phyloP scores from a whole-genome alignment of 208 protist genomes.

The Trypanosoma congolense region DNA sequence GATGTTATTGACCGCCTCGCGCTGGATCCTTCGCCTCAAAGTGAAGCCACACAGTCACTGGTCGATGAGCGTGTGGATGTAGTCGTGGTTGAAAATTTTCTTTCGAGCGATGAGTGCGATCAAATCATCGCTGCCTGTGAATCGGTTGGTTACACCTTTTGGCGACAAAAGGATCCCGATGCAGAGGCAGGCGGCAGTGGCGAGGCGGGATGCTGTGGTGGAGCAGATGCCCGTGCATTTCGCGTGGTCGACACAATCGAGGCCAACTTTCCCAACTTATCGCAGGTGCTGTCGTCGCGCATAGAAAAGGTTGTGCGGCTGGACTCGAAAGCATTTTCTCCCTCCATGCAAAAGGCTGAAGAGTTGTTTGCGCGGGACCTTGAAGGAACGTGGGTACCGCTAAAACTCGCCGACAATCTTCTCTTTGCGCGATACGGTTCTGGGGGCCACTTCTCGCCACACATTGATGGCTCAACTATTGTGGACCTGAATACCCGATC shows the following conservation, averaged over 20 bases:
- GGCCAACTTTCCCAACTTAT: constrained; percentile 60
- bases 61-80: constrained; percentile 44
- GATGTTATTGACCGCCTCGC: constrained; percentile 49
- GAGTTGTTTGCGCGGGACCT: constrained; percentile 75
- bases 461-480: constrained; percentile 86
- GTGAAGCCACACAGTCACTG: constrained; percentile 10
- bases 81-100: constrained; percentile 72
- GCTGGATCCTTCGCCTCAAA: constrained; percentile 24
- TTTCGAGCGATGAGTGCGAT: constrained; percentile 72
- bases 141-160: constrained; percentile 76
- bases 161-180: constrained; percentile 48
- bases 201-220: constrained; percentile 10
- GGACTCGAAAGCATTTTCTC: constrained; percentile 47
- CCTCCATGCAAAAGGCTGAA: constrained; percentile 48
- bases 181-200: no score
- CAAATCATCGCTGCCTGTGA: constrained; percentile 61
- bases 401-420: constrained; percentile 67
- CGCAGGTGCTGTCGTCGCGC: constrained; percentile 53
- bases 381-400: constrained; percentile 70
- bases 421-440: constrained; percentile 74
- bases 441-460: constrained; percentile 89
- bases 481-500: constrained; percentile 84
- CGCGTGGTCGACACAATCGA: constrained; percentile 87
- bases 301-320: constrained; percentile 54
- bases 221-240: constrained; percentile 43